Evolutionary conservation across 2,329 filamentous ascomycete genomes (phyloP).

Genomic region (Diaporthe sp.): DNA sequence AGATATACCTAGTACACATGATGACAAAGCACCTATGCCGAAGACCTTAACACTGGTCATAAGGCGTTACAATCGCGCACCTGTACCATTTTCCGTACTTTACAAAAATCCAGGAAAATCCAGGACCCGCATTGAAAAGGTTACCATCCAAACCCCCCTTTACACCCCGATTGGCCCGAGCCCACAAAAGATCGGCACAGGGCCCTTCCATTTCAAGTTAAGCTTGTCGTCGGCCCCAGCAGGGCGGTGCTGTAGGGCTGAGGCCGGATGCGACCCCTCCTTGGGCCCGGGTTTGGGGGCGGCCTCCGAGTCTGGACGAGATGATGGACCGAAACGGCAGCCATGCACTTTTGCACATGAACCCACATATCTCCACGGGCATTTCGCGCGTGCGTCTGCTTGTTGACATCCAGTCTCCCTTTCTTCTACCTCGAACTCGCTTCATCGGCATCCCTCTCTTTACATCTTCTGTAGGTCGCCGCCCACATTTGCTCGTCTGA

Average conservation of each 20-base stretch:
- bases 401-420: no score
- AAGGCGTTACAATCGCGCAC: neutral
- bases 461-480: neutral
- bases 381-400: neutral
- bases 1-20: no score
- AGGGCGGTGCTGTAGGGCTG: conserved; percentile 14
- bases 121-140: neutral
- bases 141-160: neutral
- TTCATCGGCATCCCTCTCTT: neutral
- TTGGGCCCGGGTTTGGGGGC: no score
- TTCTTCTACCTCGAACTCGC: neutral
- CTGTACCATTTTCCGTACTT: neutral
- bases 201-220: conserved; percentile 8
- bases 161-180: neutral
- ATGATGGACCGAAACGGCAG: neutral
- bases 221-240: neutral
- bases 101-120: neutral
- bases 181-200: conserved; percentile 1
- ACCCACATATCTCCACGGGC: neutral
- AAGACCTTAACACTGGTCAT: neutral
- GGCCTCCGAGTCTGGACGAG: neutral
- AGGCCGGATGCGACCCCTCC: conserved; percentile 2
- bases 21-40: no score
- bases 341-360: neutral
- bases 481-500: no score